These are phyloP conservation scores for Phytophthora sojae DNA, from an alignment of 352 stramenopile genomes.

Conservation along the genomic window DNA sequence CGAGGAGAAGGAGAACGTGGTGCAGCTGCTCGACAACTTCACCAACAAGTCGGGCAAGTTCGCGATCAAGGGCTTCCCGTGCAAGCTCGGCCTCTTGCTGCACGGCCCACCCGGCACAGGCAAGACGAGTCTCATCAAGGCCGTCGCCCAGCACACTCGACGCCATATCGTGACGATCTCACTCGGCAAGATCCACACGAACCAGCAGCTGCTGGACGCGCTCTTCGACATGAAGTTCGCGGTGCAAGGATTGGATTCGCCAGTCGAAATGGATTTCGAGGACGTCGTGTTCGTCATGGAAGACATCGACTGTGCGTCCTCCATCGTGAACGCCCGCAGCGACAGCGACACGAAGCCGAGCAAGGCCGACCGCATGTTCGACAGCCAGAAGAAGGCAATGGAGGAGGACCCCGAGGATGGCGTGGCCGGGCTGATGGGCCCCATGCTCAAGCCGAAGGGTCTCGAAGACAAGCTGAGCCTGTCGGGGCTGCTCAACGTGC, in stretches of 20 bases:
- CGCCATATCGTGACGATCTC: conserved; percentile 74
- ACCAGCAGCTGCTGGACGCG: conserved; percentile 84
- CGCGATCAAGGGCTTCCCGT: conserved; percentile 84
- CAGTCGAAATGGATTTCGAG: conserved; percentile 76
- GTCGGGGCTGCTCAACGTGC: conserved; percentile 87
- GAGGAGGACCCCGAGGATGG: conserved; percentile 34
- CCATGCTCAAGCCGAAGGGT: conserved; percentile 35
- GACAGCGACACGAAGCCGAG: conserved; percentile 17
- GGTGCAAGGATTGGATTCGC: conserved; percentile 63
- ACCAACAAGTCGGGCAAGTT: conserved; percentile 72
- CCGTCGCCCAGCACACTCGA: conserved; percentile 72
- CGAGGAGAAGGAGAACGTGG: conserved; percentile 71
- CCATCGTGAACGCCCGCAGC: conserved; percentile 51
- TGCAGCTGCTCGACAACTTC: conserved; percentile 82
- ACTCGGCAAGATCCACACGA: conserved; percentile 77
- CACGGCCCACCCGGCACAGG: conserved; percentile 85
- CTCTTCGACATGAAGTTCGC: conserved; percentile 75
- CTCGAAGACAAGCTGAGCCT: conserved; percentile 71
- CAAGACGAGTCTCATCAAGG: conserved; percentile 91
- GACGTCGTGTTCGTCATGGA: conserved; percentile 90
- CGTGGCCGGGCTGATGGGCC: conserved; percentile 28
- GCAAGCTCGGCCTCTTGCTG: conserved; percentile 87
- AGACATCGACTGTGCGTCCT: conserved; percentile 86
- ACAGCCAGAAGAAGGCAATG: conserved; percentile 37
- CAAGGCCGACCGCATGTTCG: conserved; percentile 29